Conservation (phyloP, 2,329 filamentous ascomycete species). For the Zymoseptoria tritici region DNA sequence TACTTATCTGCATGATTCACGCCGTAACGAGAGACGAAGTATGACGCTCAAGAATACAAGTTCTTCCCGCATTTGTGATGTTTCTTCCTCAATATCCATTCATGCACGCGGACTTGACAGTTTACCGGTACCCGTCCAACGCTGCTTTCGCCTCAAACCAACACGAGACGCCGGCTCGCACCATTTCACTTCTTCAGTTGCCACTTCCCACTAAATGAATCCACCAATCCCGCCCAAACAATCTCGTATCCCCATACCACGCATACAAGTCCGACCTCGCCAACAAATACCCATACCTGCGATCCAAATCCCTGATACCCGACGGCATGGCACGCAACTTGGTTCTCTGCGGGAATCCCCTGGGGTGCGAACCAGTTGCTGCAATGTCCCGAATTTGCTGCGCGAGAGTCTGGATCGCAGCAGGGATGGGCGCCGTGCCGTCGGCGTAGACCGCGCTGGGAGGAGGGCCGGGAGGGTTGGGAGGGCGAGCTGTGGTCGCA, state of each 20-base stretch:
- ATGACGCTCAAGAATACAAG: background rate
- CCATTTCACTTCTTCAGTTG: background rate
- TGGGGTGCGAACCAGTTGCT: background rate
- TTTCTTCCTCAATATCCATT: too few species aligned
- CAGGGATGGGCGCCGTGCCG: background rate
- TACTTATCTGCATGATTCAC: background rate
- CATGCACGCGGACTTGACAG: too few species aligned
- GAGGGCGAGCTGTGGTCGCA: background rate
- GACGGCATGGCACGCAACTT: background rate
- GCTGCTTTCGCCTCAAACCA: too few species aligned
- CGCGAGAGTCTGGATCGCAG: background rate
- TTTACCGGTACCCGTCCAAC: too few species aligned
- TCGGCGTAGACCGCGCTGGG: background rate
- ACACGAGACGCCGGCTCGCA: background rate
- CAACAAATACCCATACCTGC: background rate
- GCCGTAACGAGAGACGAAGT: background rate
- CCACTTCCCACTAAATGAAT: constrained; percentile 4
- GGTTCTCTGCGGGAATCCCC: background rate
- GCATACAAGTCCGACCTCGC: background rate
- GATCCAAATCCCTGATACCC: background rate
- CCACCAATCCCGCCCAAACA: constrained; percentile 9
- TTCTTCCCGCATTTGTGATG: background rate
- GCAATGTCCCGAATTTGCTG: background rate
- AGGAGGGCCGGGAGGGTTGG: background rate
- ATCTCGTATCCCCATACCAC: constrained; percentile 9